Evolutionary conservation across 208 protist species (phyloP), one percentile per base, ranked within the genome.

Genomic region (Lotmaria passim): DNA sequence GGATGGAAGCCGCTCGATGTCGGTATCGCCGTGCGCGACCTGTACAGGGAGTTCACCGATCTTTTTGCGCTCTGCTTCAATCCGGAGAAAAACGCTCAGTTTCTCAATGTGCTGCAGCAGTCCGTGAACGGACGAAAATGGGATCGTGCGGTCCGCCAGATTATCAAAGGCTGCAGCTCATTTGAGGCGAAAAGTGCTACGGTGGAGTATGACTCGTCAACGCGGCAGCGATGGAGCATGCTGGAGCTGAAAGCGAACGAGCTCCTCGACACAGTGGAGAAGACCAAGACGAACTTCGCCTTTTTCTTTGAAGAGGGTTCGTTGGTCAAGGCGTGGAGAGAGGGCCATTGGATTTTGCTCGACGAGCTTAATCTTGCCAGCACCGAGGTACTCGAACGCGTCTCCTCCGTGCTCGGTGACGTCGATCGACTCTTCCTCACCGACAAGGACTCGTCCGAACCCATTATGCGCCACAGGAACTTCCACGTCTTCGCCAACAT

Each of bases 401-500:
- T 99, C 39, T 97, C 89, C 26, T 87, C 96, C 48, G 86, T 99
- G 2, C 87, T 99, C 26, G 98, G 98, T 38, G 94, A 97, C 56
- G 86, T 92, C 5, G 86, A 95, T 63, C 57, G 67, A 34, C 81
- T 96, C 17, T 96, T 94, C 71, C 73, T 96, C 11, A 93, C 84
- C 3, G 92, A 96, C 64, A 91, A 90, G 55, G 68, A 72, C 21
- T 70, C 72, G n/a, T 70, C 72, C 17, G 81, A 90, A 63, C 81
- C 89, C 1, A 86, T 96, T 62, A 67, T 76, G 52, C 65, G 82
- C 30, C 98, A 99, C 83, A 92, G 95, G 21, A 96, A 99, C 69
- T 99, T 99, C 81, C 93, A 93, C 73, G 81, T 99, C 0, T 99
- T 99, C 79, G 99, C 98, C 10, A 99, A 98, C 81, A 99, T 99